These are phyloP conservation scores for Phallus indusiatus DNA, from an alignment of 768 basidiomycete species.

Conservation along the genomic window DNA sequence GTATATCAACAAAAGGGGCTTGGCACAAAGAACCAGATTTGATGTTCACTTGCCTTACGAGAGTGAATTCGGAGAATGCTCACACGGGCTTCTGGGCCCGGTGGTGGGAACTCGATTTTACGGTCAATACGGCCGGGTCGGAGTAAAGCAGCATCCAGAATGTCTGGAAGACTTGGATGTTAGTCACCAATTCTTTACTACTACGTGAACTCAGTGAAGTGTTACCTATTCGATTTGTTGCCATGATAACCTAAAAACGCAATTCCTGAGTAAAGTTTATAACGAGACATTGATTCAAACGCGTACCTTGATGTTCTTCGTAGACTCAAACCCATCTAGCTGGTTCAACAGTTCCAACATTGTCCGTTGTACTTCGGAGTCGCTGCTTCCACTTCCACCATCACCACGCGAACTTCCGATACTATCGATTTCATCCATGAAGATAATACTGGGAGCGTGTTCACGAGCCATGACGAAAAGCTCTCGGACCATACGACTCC, in stretches of 20 bases:
- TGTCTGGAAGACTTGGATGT: slow-evolving; percentile 46
- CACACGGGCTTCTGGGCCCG: slow-evolving; percentile 92
- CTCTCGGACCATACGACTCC: slow-evolving; percentile 92
- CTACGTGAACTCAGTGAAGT: background rate
- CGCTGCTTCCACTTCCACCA: slow-evolving; percentile 57
- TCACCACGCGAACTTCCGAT: slow-evolving; percentile 92
- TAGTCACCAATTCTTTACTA: background rate
- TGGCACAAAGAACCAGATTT: background rate
- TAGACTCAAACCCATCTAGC: slow-evolving; percentile 78
- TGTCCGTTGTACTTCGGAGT: slow-evolving; percentile 84
- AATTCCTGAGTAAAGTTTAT: background rate
- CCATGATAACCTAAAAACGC: slow-evolving; percentile 64
- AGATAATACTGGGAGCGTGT: slow-evolving; percentile 96
- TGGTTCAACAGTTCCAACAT: slow-evolving; percentile 88
- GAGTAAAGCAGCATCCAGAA: slow-evolving; percentile 86
- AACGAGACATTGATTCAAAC: background rate
- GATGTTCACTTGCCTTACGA: slow-evolving; percentile 55
- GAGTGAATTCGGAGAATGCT: slow-evolving; percentile 97
- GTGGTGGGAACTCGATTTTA: slow-evolving; percentile 98
- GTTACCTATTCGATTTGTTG: slow-evolving; percentile 86
- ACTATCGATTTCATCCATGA: slow-evolving; percentile 99
- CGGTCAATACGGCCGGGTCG: slow-evolving; percentile 93
- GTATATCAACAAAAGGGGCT: background rate
- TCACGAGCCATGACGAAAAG: slow-evolving; percentile 97
- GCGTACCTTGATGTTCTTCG: slow-evolving; percentile 66